Evolutionary conservation across 257 asterid genomes (phyloP).

Genomic region (Scutellaria galericulata): DNA sequence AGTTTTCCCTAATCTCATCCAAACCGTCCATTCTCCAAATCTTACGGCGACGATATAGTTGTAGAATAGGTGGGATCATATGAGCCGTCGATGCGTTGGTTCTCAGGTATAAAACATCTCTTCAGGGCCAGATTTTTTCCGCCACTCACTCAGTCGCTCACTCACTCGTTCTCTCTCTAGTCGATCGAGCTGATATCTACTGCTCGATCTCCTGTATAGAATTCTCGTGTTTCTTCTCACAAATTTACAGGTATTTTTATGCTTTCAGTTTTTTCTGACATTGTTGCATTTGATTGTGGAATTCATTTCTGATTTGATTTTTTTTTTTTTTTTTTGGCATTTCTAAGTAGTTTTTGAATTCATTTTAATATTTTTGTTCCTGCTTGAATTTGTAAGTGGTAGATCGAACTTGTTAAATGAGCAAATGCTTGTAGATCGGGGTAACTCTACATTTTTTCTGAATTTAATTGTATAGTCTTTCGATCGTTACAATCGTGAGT

Average conservation of each 20-base stretch:
- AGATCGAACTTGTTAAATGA: slow-evolving; percentile 27
- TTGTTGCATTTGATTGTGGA: slow-evolving; percentile 7
- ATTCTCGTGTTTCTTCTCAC: slow-evolving; percentile 14
- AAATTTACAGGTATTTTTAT: slow-evolving; percentile 39
- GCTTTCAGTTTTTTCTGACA: not conserved
- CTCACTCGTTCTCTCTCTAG: slow-evolving; percentile 23
- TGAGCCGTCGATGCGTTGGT: slow-evolving; percentile 45
- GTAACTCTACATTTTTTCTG: slow-evolving; percentile 5
- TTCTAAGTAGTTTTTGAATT: not conserved
- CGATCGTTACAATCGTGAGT: not conserved
- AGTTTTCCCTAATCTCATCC: slow-evolving; percentile 33
- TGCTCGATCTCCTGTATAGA: slow-evolving; percentile 28
- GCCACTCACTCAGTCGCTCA: slow-evolving; percentile 31
- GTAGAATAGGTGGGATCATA: slow-evolving; percentile 55
- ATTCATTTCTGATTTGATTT: slow-evolving; percentile 1
- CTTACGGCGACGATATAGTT: slow-evolving; percentile 38
- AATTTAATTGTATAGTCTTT: not conserved
- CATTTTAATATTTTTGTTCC: not conserved
- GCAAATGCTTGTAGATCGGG: slow-evolving; percentile 13
- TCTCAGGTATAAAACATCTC: slow-evolving; percentile 47
- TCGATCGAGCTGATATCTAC: slow-evolving; percentile 35
- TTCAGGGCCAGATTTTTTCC: slow-evolving; percentile 33
- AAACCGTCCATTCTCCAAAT: slow-evolving; percentile 37
- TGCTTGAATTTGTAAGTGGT: slow-evolving; percentile 16
- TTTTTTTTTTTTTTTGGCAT: not conserved